Percentiles rank a stretch among this genome's conserved stretches.
Evolutionary conservation across 2,329 filamentous ascomycete genomes (phyloP).

Genomic region (Curvularia hawaiiensis): DNA sequence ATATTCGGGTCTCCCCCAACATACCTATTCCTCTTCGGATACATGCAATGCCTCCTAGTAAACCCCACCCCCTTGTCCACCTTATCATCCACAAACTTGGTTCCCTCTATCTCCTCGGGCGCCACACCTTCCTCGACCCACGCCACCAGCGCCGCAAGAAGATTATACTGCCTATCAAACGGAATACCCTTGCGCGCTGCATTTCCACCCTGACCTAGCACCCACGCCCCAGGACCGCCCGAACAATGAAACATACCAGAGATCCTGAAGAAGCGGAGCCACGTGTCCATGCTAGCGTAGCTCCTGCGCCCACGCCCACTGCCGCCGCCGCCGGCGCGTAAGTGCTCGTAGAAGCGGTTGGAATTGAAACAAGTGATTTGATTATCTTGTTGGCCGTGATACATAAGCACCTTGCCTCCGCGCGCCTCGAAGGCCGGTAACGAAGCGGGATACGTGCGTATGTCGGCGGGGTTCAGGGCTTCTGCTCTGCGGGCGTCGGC

Average conservation of each 20-base stretch:
- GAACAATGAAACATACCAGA: slow-evolving; percentile 59
- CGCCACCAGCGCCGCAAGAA: slow-evolving; percentile 50
- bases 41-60: slow-evolving; percentile 55
- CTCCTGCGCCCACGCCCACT: background rate
- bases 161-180: slow-evolving; percentile 23
- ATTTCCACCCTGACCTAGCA: slow-evolving; percentile 33
- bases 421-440: slow-evolving; percentile 37
- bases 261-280: slow-evolving; percentile 57
- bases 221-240: slow-evolving; percentile 53
- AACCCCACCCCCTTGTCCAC: slow-evolving; percentile 50
- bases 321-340: no score
- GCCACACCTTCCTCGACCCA: slow-evolving; percentile 51
- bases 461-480: slow-evolving; percentile 42
- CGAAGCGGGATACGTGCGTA: slow-evolving; percentile 45
- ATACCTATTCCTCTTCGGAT: slow-evolving; percentile 12
- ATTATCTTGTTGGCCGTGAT: slow-evolving; percentile 53
- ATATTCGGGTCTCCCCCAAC: slow-evolving; percentile 27
- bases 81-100: slow-evolving; percentile 46
- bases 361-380: slow-evolving; percentile 52
- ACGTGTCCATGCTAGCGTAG: slow-evolving; percentile 30
- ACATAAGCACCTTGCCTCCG: slow-evolving; percentile 53
- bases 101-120: slow-evolving; percentile 44
- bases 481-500: slow-evolving; percentile 39
- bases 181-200: slow-evolving; percentile 23
- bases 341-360: slow-evolving; percentile 53